Percentiles rank a stretch among this genome's conserved stretches.
phyloP scores from a whole-genome alignment of 805 yeast species.

The Saturnispora bothae region DNA sequence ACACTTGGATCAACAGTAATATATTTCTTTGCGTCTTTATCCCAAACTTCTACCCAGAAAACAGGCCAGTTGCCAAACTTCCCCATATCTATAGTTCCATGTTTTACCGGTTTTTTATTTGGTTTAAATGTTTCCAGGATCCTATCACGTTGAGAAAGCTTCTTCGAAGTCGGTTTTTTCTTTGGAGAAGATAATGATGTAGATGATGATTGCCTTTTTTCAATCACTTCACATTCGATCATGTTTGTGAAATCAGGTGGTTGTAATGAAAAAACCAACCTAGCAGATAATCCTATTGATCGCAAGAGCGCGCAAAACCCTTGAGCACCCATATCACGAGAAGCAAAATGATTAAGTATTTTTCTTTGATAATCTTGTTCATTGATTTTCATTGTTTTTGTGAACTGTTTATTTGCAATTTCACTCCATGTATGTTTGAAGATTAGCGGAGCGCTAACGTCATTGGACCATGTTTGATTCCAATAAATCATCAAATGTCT shows the following conservation, averaged over 20 bases:
- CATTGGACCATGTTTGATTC: constrained; percentile 25
- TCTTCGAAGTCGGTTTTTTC: background rate
- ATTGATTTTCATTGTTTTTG: constrained; percentile 22
- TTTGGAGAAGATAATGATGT: background rate
- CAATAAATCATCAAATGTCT: constrained; percentile 56
- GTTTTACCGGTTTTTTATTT: constrained; percentile 13
- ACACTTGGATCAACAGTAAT: constrained; percentile 78
- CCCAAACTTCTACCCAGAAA: constrained; percentile 95
- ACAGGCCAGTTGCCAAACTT: constrained; percentile 42
- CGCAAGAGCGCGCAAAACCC: constrained; percentile 76
- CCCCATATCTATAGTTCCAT: background rate
- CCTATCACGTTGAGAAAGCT: constrained; percentile 20
- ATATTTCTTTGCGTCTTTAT: constrained; percentile 60
- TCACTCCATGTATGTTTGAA: constrained; percentile 41
- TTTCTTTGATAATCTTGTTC: constrained; percentile 34
- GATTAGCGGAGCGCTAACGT: constrained; percentile 38
- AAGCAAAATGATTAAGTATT: constrained; percentile 45
- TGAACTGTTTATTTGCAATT: constrained; percentile 14
- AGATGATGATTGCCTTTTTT: constrained; percentile 11
- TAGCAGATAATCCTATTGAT: constrained; percentile 56
- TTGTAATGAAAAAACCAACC: constrained; percentile 76
- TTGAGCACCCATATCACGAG: constrained; percentile 72
- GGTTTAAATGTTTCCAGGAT: constrained; percentile 21
- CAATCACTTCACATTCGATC: constrained; percentile 10
- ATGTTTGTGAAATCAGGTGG: constrained; percentile 72